These are phyloP conservation scores for Sclerotinia spermophila DNA, from an alignment of 2,329 filamentous ascomycete species.

Conservation along the genomic window DNA sequence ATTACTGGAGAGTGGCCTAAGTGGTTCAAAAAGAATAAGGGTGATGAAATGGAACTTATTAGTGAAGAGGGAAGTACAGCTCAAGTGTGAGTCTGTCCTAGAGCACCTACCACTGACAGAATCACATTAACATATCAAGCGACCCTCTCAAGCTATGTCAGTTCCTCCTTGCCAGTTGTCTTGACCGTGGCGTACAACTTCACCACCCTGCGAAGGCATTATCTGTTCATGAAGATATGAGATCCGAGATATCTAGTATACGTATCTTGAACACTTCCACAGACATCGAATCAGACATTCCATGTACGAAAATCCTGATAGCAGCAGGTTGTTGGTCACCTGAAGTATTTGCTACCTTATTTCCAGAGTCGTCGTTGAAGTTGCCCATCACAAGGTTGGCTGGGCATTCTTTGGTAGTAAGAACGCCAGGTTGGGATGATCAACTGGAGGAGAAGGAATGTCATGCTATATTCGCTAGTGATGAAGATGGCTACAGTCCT, in stretches of 20 bases:
- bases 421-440: slow-evolving; percentile 49
- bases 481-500: slow-evolving; percentile 54
- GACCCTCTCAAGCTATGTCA: slow-evolving; percentile 64
- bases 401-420: slow-evolving; percentile 69
- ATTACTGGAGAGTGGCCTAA: slow-evolving; percentile 40
- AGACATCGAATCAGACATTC: slow-evolving; percentile 49
- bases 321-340: slow-evolving; percentile 70
- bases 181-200: slow-evolving; percentile 59
- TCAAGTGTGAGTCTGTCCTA: slow-evolving; percentile 53
- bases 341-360: slow-evolving; percentile 60
- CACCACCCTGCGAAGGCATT: slow-evolving; percentile 61
- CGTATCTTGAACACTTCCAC: slow-evolving; percentile 45
- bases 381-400: slow-evolving; percentile 61
- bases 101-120: background rate
- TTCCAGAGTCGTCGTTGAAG: slow-evolving; percentile 50
- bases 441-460: slow-evolving; percentile 48
- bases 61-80: slow-evolving; percentile 58
- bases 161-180: slow-evolving; percentile 58
- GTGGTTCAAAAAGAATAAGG: slow-evolving; percentile 56
- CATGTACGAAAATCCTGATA: slow-evolving; percentile 63
- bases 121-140: slow-evolving; percentile 38
- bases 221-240: slow-evolving; percentile 48
- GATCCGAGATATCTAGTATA: slow-evolving; percentile 50
- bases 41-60: slow-evolving; percentile 58
- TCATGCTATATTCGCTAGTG: slow-evolving; percentile 63